phyloP scores from a whole-genome alignment of 1,139 yeast genomes.

The Petasospora rhodanensis region DNA sequence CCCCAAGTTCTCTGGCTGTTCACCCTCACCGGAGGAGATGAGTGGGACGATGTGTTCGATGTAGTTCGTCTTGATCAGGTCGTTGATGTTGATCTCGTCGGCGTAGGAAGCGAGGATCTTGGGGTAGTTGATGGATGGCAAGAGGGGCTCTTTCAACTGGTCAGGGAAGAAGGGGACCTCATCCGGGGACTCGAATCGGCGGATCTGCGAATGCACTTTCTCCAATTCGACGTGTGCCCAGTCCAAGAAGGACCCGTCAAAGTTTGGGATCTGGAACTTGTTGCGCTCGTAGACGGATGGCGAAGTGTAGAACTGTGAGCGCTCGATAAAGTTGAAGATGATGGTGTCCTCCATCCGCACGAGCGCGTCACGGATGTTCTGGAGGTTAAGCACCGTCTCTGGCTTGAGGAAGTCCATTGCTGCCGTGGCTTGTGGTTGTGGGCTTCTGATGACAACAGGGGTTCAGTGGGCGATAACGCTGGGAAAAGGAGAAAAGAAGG shows the following conservation, averaged over 20 bases:
- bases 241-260: conserved; percentile 79
- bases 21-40: conserved; percentile 64
- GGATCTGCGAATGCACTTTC: conserved; percentile 71
- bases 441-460: too few species aligned
- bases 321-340: conserved; percentile 84
- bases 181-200: conserved; percentile 94
- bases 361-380: conserved; percentile 77
- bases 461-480: too few species aligned
- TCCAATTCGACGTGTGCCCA: conserved; percentile 81
- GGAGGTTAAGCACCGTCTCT: conserved; percentile 72
- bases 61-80: conserved; percentile 62
- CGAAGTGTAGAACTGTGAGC: conserved; percentile 81
- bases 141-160: conserved; percentile 56
- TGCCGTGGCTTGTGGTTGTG: too few species aligned
- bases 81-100: conserved; percentile 72
- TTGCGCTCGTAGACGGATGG: conserved; percentile 66
- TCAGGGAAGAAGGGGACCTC: conserved; percentile 88
- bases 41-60: conserved; percentile 68
- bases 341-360: conserved; percentile 96
- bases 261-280: conserved; percentile 56
- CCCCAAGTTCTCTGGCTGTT: conserved; percentile 82
- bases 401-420: conserved; percentile 84
- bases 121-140: conserved; percentile 81
- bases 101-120: conserved; percentile 69
- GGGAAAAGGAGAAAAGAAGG: too few species aligned